Evolutionary conservation across 257 asterid species (phyloP).

Genomic region (Mitragyna speciosa): DNA sequence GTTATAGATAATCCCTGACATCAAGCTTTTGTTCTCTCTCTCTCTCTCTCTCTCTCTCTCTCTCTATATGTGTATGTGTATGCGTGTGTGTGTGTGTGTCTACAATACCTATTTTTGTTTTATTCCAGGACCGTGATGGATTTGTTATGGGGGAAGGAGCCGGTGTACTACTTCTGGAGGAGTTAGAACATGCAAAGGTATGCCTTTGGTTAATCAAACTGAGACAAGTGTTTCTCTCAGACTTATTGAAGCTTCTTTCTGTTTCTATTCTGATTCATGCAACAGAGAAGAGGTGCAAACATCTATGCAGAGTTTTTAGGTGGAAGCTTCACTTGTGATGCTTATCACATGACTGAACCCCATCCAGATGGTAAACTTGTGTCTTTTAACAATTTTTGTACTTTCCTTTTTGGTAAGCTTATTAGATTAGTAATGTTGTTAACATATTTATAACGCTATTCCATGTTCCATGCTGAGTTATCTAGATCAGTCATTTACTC

Average conservation of each 20-base stretch:
- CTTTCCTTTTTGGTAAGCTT: neutral
- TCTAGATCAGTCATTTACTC: neutral
- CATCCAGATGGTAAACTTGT: slow-evolving; percentile 78
- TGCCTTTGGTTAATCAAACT: no score
- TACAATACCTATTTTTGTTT: neutral
- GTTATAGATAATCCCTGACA: neutral
- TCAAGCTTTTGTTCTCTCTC: neutral
- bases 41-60: neutral
- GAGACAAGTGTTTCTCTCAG: neutral
- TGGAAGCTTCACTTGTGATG: slow-evolving; percentile 97
- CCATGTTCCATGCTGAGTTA: neutral
- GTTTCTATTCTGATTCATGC: slow-evolving; percentile 7
- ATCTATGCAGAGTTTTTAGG: slow-evolving; percentile 94
- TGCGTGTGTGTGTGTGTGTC: neutral
- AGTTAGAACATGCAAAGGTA: slow-evolving; percentile 97
- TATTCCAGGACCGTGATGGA: slow-evolving; percentile 82
- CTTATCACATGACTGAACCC: slow-evolving; percentile 98
- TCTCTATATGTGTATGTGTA: neutral
- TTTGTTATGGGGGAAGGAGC: slow-evolving; percentile 99
- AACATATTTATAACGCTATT: neutral
- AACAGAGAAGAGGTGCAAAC: slow-evolving; percentile 85
- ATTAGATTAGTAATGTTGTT: no score
- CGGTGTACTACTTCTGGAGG: slow-evolving; percentile 90
- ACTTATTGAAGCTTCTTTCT: neutral
- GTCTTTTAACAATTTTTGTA: neutral